Conservation (phyloP, 352 stramenopile genomes). For the Phytophthora lateralis region DNA sequence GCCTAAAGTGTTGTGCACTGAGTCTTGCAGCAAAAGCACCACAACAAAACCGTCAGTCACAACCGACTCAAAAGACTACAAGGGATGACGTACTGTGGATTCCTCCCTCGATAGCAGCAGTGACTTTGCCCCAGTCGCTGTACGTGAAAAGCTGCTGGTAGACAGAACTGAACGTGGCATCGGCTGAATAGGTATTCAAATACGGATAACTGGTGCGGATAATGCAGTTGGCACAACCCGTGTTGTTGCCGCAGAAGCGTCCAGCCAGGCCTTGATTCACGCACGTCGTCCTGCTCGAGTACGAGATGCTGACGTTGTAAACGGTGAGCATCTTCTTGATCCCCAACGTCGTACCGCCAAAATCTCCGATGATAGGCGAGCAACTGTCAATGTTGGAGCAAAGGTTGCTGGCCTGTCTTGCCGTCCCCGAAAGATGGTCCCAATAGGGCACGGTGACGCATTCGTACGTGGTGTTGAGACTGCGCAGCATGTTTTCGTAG, state of each 20-base stretch:
- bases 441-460: constrained; percentile 69
- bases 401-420: constrained; percentile 7
- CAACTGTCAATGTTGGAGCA: constrained; percentile 46
- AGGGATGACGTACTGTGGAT: constrained; percentile 42
- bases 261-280: constrained; percentile 35
- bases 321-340: constrained; percentile 17
- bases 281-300: constrained; percentile 33
- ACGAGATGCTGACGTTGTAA: constrained; percentile 34
- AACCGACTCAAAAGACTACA: background rate
- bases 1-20: constrained; percentile 42
- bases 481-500: constrained; percentile 77
- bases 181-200: constrained; percentile 29
- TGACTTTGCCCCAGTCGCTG: constrained; percentile 26
- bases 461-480: constrained; percentile 36
- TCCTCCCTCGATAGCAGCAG: constrained; percentile 40
- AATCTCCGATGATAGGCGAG: constrained; percentile 40
- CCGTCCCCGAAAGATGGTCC: constrained; percentile 48
- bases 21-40: constrained; percentile 24
- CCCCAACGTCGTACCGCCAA: constrained; percentile 33
- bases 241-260: constrained; percentile 50
- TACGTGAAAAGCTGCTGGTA: constrained; percentile 51
- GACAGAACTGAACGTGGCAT: constrained; percentile 47
- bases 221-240: constrained; percentile 41
- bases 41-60: background rate
- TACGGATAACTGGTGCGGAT: constrained; percentile 21